Conservation (phyloP, 192 early-diverging fungal genomes). For the Gonapodya sp. region DNA sequence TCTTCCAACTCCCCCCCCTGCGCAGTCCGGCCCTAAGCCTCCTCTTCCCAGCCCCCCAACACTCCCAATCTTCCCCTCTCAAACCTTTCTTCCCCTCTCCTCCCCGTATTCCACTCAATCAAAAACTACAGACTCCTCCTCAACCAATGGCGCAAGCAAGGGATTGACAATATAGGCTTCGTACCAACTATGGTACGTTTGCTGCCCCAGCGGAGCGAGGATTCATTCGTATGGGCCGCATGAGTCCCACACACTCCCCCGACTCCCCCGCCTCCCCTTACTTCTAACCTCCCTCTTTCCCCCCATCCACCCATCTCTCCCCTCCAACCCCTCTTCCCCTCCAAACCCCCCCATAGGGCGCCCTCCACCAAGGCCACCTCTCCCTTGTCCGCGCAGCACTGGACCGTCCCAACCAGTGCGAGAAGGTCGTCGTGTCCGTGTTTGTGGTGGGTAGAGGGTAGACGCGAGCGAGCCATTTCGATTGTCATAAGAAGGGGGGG, state of each 20-base stretch:
- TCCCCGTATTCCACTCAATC: constrained; percentile 60
- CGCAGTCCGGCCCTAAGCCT: too few species aligned
- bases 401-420: constrained; percentile 46
- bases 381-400: constrained; percentile 41
- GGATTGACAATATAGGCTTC: constrained; percentile 62
- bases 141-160: constrained; percentile 45
- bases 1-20: too few species aligned
- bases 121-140: constrained; percentile 48
- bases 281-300: too few species aligned
- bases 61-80: too few species aligned
- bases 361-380: constrained; percentile 84
- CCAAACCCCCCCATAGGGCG: too few species aligned
- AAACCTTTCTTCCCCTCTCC: constrained; percentile 17
- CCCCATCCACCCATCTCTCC: too few species aligned
- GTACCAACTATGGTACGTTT: constrained; percentile 84
- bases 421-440: constrained; percentile 69
- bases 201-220: neutral
- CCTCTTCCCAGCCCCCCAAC: too few species aligned
- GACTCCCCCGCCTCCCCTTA: too few species aligned
- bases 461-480: neutral
- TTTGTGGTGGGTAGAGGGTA: constrained; percentile 50
- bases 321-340: too few species aligned
- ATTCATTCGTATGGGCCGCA: too few species aligned
- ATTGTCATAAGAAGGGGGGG: too few species aligned
- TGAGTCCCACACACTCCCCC: too few species aligned